These are phyloP conservation scores for Fomitopsis schrenkii DNA, from an alignment of 1,284 basidiomycete genomes.

Conservation along the genomic window DNA sequence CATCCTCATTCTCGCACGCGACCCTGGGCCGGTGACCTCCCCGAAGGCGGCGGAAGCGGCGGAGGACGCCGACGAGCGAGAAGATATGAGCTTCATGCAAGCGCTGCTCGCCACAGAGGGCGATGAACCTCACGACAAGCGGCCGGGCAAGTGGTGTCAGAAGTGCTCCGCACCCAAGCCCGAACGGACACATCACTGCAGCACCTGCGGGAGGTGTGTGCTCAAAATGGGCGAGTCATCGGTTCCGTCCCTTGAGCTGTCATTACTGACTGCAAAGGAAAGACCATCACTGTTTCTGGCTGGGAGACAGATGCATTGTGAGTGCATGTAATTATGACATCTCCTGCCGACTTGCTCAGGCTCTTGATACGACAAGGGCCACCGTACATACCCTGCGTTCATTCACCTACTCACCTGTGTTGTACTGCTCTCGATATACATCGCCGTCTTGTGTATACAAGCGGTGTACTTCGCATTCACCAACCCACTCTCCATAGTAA, in stretches of 20 bases:
- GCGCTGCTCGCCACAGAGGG: slow-evolving; percentile 53
- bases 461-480: slow-evolving; percentile 68
- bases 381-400: slow-evolving; percentile 84
- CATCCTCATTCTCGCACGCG: slow-evolving; percentile 63
- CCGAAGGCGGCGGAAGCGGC: slow-evolving; percentile 24
- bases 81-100: slow-evolving; percentile 53
- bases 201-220: slow-evolving; percentile 68
- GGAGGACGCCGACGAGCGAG: slow-evolving; percentile 30
- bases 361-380: slow-evolving; percentile 48
- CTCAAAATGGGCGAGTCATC: slow-evolving; percentile 75
- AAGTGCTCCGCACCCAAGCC: slow-evolving; percentile 79
- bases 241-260: not conserved
- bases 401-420: slow-evolving; percentile 75
- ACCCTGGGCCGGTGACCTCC: slow-evolving; percentile 62
- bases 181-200: slow-evolving; percentile 73
- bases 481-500: slow-evolving; percentile 55
- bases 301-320: slow-evolving; percentile 76
- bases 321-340: slow-evolving; percentile 22
- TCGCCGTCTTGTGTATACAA: slow-evolving; percentile 49
- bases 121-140: slow-evolving; percentile 33
- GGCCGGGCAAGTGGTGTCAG: slow-evolving; percentile 66
- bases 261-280: not conserved
- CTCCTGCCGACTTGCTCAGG: not conserved
- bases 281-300: slow-evolving; percentile 92
- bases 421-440: slow-evolving; percentile 62